phyloP scores from a whole-genome alignment of 805 yeast genomes.

The Pichia cephalocereana region DNA sequence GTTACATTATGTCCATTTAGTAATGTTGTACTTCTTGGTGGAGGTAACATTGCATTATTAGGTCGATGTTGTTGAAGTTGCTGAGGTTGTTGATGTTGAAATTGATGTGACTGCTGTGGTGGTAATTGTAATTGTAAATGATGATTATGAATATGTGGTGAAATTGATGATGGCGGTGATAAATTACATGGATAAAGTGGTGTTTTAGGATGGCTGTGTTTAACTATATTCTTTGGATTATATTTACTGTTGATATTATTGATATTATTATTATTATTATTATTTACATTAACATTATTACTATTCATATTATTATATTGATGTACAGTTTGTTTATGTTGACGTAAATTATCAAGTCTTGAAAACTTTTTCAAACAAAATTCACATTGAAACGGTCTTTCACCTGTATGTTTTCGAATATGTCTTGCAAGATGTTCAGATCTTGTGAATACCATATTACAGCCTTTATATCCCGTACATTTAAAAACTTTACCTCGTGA shows the following conservation, averaged over 20 bases:
- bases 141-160: constrained; percentile 1
- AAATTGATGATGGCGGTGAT: constrained; percentile 7
- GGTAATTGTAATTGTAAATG: background rate
- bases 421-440: constrained; percentile 91
- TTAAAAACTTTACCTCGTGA: constrained; percentile 57
- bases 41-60: constrained; percentile 21
- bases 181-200: background rate
- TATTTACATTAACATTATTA: constrained; percentile 6
- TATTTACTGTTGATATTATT: background rate
- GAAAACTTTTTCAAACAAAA: constrained; percentile 73
- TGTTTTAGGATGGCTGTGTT: background rate
- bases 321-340: constrained; percentile 83
- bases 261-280: background rate
- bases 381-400: constrained; percentile 82
- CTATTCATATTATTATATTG: constrained; percentile 33
- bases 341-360: constrained; percentile 79
- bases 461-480: constrained; percentile 79
- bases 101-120: too few relatives aligned
- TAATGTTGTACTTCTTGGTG: constrained; percentile 17
- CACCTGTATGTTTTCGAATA: constrained; percentile 90
- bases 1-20: too few relatives aligned
- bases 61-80: too few relatives aligned
- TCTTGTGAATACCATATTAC: constrained; percentile 82
- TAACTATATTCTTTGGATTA: background rate
- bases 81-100: too few relatives aligned